Evolutionary conservation across 108 stramenopile genomes (phyloP), one percentile per base, ranked within the genome.

Genomic region (Cylindrotheca closterium): DNA sequence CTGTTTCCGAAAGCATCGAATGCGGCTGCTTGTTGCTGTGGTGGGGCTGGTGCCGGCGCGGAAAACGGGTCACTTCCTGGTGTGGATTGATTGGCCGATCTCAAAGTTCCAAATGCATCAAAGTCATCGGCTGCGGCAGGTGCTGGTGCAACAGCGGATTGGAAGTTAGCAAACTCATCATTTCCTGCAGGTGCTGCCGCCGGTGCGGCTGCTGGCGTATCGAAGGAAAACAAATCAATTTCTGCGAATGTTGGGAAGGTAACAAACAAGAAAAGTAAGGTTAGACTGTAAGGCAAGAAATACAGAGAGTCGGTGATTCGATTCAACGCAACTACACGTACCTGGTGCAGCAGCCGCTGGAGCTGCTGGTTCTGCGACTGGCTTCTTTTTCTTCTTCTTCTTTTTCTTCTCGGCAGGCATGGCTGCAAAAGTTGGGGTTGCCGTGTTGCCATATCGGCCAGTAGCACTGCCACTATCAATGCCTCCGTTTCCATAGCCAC

Each of bases 351-450:
- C 67, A 24, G 76, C 57, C 18, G 69, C 77, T 60, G 75, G 67
- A 31, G 54, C 65, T 50, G 59, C n/a, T 4, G 61, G 60, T 30
- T 45, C 69, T 23, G 51, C 57, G 45, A 57, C 67, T 26, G 42
- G 46, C 72, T 91, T 87, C 58, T 85, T 85, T 74, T 86, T 91
- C 65, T 91, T 91, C 49, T 78, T 78, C 65, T 86, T 94, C 59
- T 84, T 87, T 37, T 73, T 71, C 58, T 89, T 70, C n/a, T 70
- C 78, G 52, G 75, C 77, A n/a, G 85, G 85, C 24, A 85, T 74
- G 18, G 91, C 47, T 24, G 82, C 86, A 79, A 88, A 85, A 45
- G 82, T 85, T 18, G 88, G 82, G 19, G 75, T 55, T 4, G 76
- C 37, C 19, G 63, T 4, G 19, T 34, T 62, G 34, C 54, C 30